These are phyloP conservation scores for Botrytis sinoallii DNA, from an alignment of 2,329 filamentous ascomycete genomes.

Conservation along the genomic window DNA sequence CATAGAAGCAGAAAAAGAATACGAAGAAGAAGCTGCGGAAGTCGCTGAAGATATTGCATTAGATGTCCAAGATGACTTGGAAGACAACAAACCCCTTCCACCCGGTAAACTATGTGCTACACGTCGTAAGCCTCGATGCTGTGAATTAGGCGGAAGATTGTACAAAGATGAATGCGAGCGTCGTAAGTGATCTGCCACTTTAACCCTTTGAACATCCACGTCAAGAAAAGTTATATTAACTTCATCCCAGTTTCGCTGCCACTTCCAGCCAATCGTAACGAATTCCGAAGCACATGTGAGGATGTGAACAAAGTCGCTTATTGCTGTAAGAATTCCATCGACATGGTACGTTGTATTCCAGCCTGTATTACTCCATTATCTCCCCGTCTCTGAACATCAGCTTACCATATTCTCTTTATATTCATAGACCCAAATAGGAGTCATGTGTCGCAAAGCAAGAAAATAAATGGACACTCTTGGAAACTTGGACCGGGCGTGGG, in stretches of 20 bases:
- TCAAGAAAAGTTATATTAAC: not conserved
- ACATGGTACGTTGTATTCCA: not conserved
- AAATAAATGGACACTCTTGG: not conserved
- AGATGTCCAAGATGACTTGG: not conserved
- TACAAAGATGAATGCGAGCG: slow-evolving; percentile 3
- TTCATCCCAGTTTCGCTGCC: not conserved
- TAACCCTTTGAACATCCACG: not conserved
- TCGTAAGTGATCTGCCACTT: not conserved
- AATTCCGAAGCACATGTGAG: not conserved
- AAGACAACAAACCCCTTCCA: not conserved
- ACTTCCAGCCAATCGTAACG: not conserved
- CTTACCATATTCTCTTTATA: not conserved
- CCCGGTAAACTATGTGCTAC: not conserved
- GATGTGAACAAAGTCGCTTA: not conserved
- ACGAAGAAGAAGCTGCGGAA: not conserved
- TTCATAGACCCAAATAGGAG: not conserved
- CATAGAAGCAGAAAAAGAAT: not conserved
- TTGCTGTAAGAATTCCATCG: not conserved
- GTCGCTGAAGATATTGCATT: not conserved
- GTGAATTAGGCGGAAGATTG: not conserved
- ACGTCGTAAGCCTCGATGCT: slow-evolving; percentile 2
- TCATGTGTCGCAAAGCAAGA: not conserved
- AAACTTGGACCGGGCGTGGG: too few species aligned
- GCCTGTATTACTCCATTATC: too few species aligned
- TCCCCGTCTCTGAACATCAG: not conserved